phyloP scores from a whole-genome alignment of 2,329 filamentous ascomycete genomes.

The Lizonia empirigonia region DNA sequence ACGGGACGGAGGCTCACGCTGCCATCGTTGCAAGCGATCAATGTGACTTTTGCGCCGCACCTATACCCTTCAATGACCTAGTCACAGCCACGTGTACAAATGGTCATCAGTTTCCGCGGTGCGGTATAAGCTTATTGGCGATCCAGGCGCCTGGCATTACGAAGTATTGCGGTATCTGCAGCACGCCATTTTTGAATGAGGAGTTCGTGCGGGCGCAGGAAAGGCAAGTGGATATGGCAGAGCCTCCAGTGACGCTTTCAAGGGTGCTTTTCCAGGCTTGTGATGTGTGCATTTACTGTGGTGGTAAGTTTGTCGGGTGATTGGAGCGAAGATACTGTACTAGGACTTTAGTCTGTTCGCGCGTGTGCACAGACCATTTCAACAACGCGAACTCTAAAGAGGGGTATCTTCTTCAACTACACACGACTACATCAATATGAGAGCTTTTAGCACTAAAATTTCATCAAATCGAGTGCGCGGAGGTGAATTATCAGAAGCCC shows the following conservation, averaged over 20 bases:
- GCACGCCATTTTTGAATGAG: conserved; percentile 55
- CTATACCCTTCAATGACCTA: conserved; percentile 56
- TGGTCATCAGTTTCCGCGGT: conserved; percentile 62
- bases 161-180: conserved; percentile 61
- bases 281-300: conserved; percentile 48
- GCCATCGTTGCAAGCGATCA: conserved; percentile 43
- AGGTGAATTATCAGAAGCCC: no score
- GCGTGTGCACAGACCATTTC: no score
- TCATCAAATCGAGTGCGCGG: no score
- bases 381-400: no score
- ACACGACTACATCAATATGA: no score
- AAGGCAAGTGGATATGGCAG: not conserved
- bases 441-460: no score
- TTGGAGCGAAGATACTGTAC: not conserved
- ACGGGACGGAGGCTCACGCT: not conserved
- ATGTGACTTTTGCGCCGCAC: conserved; percentile 59
- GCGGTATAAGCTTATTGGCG: conserved; percentile 59
- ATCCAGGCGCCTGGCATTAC: conserved; percentile 61
- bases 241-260: conserved; percentile 31
- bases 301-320: conserved; percentile 43
- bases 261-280: conserved; percentile 42
- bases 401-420: no score
- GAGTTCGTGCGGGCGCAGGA: conserved; percentile 43
- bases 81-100: conserved; percentile 55
- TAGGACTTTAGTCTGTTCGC: no score